phyloP scores from a whole-genome alignment of 208 protist species.

The Angomonas desouzai region DNA sequence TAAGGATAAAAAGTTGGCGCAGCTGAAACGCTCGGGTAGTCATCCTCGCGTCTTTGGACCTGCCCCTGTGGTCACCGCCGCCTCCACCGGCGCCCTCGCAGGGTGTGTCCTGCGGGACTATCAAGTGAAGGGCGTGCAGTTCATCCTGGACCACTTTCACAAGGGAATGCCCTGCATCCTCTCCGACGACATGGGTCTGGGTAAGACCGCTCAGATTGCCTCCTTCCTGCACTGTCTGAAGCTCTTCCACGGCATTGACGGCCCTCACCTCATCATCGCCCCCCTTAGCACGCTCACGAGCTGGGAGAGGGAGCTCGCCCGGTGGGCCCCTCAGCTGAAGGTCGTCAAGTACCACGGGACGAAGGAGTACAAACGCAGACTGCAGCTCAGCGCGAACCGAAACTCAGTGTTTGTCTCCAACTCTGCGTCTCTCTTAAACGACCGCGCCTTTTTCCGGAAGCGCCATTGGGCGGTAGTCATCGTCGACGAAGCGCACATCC shows the following conservation, averaged over 20 bases:
- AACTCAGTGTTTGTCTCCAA: slow-evolving; percentile 95
- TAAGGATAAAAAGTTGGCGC: slow-evolving; percentile 36
- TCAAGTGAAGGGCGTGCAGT: slow-evolving; percentile 97
- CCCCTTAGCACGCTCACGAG: slow-evolving; percentile 94
- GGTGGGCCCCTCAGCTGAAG: slow-evolving; percentile 90
- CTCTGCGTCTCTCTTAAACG: slow-evolving; percentile 88
- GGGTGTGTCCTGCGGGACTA: slow-evolving; percentile 87
- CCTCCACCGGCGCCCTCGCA: slow-evolving; percentile 23
- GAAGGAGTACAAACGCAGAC: slow-evolving; percentile 25
- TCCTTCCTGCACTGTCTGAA: slow-evolving; percentile 86
- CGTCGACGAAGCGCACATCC: slow-evolving; percentile 96
- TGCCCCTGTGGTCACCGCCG: slow-evolving; percentile 25
- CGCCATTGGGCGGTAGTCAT: slow-evolving; percentile 92
- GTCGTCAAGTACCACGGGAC: slow-evolving; percentile 92
- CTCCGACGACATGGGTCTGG: slow-evolving; percentile 97
- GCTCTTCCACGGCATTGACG: slow-evolving; percentile 57
- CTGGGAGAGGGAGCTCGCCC: slow-evolving; percentile 90
- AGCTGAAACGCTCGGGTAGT: slow-evolving; percentile 23
- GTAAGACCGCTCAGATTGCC: slow-evolving; percentile 97
- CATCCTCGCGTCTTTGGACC: slow-evolving; percentile 31
- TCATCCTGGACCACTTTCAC: slow-evolving; percentile 87
- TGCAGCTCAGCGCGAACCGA: slow-evolving; percentile 34
- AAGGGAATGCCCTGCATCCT: slow-evolving; percentile 88
- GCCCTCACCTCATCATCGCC: slow-evolving; percentile 95
- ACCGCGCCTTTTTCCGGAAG: slow-evolving; percentile 74